These are phyloP conservation scores for Candolleomyces aberdarensis DNA, from an alignment of 768 basidiomycete species.

Conservation along the genomic window DNA sequence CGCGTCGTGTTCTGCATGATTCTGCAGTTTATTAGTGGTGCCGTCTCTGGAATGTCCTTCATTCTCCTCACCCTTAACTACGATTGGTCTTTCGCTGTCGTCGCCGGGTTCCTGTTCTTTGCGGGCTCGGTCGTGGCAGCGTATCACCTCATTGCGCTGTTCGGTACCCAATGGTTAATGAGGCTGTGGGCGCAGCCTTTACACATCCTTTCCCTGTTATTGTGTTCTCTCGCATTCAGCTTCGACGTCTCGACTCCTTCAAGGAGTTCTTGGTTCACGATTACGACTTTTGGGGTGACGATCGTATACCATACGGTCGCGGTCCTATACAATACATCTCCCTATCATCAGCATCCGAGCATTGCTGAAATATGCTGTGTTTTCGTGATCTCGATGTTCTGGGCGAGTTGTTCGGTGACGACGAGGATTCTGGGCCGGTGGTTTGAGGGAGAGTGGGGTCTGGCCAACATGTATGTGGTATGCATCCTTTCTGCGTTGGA, in stretches of 20 bases:
- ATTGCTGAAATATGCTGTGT: background rate
- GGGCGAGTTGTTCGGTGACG: background rate
- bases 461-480: background rate
- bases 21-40: background rate
- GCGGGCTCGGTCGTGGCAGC: background rate
- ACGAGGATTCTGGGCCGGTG: background rate
- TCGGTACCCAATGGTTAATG: background rate
- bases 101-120: background rate
- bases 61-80: background rate
- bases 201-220: background rate
- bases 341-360: background rate
- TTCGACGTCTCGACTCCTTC: background rate
- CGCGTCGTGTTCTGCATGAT: constrained; percentile 2
- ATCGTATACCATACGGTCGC: background rate
- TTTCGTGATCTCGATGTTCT: background rate
- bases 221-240: background rate
- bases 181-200: background rate
- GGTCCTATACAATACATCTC: background rate
- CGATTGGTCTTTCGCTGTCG: background rate
- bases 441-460: background rate
- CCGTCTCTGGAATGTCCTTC: background rate
- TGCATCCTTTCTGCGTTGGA: background rate
- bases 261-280: background rate
- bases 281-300: background rate
- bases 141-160: background rate